These are phyloP conservation scores for Viscum album DNA, from an alignment of 177 flowering plant species.

Conservation along the genomic window DNA sequence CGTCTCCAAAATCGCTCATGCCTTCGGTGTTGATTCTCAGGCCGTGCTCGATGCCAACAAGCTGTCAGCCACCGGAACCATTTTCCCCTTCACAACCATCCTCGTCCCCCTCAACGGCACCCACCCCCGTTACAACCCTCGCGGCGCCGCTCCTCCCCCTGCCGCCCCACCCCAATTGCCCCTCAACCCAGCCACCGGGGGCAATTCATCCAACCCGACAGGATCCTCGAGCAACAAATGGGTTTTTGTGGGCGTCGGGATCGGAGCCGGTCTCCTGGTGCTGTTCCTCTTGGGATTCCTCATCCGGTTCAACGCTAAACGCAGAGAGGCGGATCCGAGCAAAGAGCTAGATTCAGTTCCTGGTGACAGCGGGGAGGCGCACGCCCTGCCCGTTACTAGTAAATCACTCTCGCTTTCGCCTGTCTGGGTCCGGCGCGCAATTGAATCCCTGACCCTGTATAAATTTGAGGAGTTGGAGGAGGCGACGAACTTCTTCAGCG, in stretches of 20 bases:
- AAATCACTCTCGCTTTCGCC: conserved; percentile 21
- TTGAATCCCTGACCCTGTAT: conserved; percentile 44
- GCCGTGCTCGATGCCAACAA: conserved; percentile 47
- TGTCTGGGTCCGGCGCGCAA: conserved; percentile 23
- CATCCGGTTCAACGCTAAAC: conserved; percentile 17
- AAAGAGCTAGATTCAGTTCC: background rate
- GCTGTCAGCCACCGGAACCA: conserved; percentile 20
- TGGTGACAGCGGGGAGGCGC: background rate
- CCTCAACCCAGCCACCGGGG: background rate
- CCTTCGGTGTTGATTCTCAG: conserved; percentile 24
- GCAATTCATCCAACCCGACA: background rate
- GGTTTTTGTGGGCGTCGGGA: conserved; percentile 41
- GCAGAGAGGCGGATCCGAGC: background rate
- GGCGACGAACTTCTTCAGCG: conserved; percentile 44
- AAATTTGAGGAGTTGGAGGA: conserved; percentile 39
- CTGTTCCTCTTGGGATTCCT: conserved; percentile 15
- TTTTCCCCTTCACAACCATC: conserved; percentile 48
- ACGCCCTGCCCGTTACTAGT: conserved; percentile 2
- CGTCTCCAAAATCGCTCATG: conserved; percentile 24
- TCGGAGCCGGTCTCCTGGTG: conserved; percentile 29
- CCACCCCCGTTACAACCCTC: conserved; percentile 16
- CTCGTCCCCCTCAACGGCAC: conserved; percentile 37
- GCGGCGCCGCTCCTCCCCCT: conserved; percentile 17
- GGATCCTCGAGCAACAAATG: conserved; percentile 19
- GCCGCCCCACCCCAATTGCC: conserved; percentile 15